A percentile compares a stretch with the other conserved stretches of the same genome.
These are phyloP conservation scores for Ogataea nakhonphanomensis DNA, from an alignment of 805 yeast species.

Conservation along the genomic window DNA sequence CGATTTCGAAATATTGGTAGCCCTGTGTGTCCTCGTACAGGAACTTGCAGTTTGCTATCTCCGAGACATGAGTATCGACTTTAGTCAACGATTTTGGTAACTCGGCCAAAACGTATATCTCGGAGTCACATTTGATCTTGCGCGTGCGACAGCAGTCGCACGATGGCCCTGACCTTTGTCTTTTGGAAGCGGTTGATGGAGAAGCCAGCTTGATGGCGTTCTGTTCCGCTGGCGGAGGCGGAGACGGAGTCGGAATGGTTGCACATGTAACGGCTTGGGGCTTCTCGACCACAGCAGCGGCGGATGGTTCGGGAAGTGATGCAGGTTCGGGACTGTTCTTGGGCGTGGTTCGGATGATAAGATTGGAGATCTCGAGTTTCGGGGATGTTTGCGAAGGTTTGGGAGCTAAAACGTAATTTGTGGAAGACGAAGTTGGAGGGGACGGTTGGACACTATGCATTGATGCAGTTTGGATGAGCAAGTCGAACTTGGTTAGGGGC, in stretches of 20 bases:
- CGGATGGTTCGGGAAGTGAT: too few species aligned
- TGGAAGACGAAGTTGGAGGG: background rate
- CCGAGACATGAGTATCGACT: constrained; percentile 12
- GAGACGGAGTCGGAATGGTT: background rate
- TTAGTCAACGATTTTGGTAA: constrained; percentile 9
- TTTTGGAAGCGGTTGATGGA: constrained; percentile 30
- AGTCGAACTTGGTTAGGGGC: constrained; percentile 25
- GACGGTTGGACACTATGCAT: constrained; percentile 8
- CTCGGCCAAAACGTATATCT: constrained; percentile 36
- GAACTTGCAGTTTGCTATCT: constrained; percentile 32
- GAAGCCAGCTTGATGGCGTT: constrained; percentile 32
- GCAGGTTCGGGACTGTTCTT: background rate
- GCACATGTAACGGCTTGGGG: too few species aligned
- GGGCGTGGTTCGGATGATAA: constrained; percentile 12
- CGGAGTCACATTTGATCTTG: constrained; percentile 73
- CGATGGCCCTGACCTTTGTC: constrained; percentile 73
- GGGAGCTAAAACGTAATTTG: constrained; percentile 5
- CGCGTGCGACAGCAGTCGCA: constrained; percentile 69
- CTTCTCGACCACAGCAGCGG: too few species aligned
- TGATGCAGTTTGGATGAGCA: constrained; percentile 32
- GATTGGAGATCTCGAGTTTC: constrained; percentile 20
- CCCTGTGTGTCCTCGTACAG: constrained; percentile 21
- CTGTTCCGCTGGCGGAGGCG: constrained; percentile 7
- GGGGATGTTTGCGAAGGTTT: constrained; percentile 19
- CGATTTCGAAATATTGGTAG: constrained; percentile 30